Percentiles rank a stretch among this genome's conserved stretches.
phyloP scores from a whole-genome alignment of 306 rosid species.

The Ammopiptanthus mongolicus region DNA sequence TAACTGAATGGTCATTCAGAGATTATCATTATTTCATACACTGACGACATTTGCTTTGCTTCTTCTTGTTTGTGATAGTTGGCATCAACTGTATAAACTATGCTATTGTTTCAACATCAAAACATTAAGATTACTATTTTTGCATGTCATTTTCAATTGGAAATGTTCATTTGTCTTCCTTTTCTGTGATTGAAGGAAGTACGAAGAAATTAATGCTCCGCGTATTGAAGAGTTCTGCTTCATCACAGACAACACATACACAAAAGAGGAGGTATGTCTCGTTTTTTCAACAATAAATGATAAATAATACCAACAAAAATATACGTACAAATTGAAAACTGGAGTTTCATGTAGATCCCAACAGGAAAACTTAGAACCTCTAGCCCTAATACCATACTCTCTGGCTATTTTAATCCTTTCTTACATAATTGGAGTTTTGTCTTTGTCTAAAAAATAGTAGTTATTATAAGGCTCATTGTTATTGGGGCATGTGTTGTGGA shows the following conservation, averaged over 20 bases:
- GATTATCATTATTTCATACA: too few species aligned
- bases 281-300: not conserved
- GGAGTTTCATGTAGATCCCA: not conserved
- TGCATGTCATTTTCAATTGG: not conserved
- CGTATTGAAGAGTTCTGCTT: conserved; percentile 82
- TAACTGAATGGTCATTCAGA: not conserved
- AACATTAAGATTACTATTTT: not conserved
- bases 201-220: conserved; percentile 85
- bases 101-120: not conserved
- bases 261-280: conserved; percentile 62
- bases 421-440: not conserved
- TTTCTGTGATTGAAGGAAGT: conserved; percentile 55
- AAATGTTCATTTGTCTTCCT: not conserved
- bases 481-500: not conserved
- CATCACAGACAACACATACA: conserved; percentile 88
- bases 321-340: not conserved
- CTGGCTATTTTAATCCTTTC: not conserved
- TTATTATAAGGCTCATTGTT: not conserved
- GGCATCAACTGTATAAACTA: not conserved
- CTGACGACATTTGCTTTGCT: not conserved
- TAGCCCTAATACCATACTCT: not conserved
- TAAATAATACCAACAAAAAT: not conserved
- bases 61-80: not conserved
- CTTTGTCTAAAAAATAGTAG: not conserved
- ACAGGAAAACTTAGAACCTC: not conserved